These are phyloP conservation scores for Aspergillus pseudoviridinutans DNA, from an alignment of 2,329 filamentous ascomycete genomes.

Conservation along the genomic window DNA sequence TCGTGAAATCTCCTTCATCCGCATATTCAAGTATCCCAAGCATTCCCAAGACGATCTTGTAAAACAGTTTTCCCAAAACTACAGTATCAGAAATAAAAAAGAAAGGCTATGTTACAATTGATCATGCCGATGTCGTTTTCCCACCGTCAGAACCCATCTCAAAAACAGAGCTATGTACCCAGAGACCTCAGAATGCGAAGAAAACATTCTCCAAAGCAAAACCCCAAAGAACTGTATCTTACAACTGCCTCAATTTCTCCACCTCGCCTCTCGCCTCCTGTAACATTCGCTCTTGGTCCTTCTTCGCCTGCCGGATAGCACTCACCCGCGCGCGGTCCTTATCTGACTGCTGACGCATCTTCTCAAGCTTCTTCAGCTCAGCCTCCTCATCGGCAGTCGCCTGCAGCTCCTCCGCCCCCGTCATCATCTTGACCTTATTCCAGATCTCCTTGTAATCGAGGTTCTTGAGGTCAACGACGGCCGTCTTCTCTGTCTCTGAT, in stretches of 20 bases:
- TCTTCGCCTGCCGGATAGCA: conserved; percentile 39
- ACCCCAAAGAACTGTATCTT: conserved; percentile 10
- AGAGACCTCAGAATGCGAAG: neutral
- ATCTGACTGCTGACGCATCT: conserved; percentile 33
- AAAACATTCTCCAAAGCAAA: conserved; percentile 3
- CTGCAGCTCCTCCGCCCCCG: conserved; percentile 36
- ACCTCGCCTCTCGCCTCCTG: conserved; percentile 42
- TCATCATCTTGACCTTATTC: conserved; percentile 39
- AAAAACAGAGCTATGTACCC: conserved; percentile 1
- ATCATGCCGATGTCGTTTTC: conserved; percentile 9
- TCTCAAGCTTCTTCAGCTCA: conserved; percentile 33
- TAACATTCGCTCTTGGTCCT: conserved; percentile 44
- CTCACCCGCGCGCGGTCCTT: conserved; percentile 37
- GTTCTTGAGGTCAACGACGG: conserved; percentile 37
- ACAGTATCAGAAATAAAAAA: conserved; percentile 13
- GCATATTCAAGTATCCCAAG: neutral
- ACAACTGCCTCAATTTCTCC: conserved; percentile 37
- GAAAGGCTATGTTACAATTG: conserved; percentile 23
- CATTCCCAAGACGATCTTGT: neutral
- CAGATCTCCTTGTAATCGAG: conserved; percentile 41
- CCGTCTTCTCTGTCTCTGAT: conserved; percentile 27
- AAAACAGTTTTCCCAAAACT: conserved; percentile 11
- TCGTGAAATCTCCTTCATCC: neutral
- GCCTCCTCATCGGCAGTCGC: conserved; percentile 32
- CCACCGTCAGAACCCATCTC: conserved; percentile 8